Evolutionary conservation across 176 grass and related monocot species (phyloP).

Genomic region (Saccharum spontaneum): DNA sequence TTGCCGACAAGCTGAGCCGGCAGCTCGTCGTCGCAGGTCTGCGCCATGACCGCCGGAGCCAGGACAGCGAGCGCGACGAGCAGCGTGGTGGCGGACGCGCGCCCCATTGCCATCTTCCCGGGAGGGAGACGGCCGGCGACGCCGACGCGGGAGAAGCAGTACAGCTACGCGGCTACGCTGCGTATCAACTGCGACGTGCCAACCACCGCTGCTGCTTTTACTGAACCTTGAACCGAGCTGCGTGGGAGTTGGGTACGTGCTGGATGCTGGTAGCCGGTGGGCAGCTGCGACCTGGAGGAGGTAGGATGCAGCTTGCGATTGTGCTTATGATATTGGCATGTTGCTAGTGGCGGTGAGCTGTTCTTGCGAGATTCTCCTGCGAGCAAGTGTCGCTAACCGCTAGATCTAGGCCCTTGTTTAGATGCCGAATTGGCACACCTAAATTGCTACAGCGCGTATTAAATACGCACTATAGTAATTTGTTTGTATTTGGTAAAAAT

Average conservation of each 20-base stretch:
- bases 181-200: constrained; percentile 25
- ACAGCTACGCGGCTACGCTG: not conserved
- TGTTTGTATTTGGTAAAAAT: too few species aligned
- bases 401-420: too few species aligned
- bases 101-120: constrained; percentile 50
- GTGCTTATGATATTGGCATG: constrained; percentile 38
- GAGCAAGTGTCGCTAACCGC: constrained; percentile 11
- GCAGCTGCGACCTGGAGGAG: constrained; percentile 16
- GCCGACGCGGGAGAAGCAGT: constrained; percentile 11
- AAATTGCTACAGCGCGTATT: too few species aligned
- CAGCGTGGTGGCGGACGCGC: constrained; percentile 27
- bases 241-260: not conserved
- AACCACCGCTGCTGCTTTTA: not conserved
- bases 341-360: constrained; percentile 16
- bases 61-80: constrained; percentile 35
- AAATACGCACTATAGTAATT: too few species aligned
- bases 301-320: constrained; percentile 22
- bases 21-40: constrained; percentile 55
- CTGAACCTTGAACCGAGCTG: not conserved
- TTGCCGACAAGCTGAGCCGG: constrained; percentile 53
- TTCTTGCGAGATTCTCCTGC: not conserved
- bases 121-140: constrained; percentile 9
- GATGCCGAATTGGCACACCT: too few species aligned
- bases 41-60: constrained; percentile 36
- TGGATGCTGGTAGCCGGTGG: not conserved